phyloP scores from a whole-genome alignment of 306 rosid species.

The Quercus variabilis region DNA sequence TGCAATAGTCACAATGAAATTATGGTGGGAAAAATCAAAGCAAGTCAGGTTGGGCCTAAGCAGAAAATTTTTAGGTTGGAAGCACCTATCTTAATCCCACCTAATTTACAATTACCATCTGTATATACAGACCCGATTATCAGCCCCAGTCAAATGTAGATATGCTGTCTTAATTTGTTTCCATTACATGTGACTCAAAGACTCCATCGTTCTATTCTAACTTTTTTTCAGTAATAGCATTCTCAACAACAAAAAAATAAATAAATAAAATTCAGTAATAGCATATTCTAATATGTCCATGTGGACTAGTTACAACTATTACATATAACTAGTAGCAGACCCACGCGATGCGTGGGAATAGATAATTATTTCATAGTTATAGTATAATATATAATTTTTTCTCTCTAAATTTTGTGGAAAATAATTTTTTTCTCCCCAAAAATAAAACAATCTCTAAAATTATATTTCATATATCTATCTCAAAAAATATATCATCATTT shows the following conservation, averaged over 20 bases:
- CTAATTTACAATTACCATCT: background rate
- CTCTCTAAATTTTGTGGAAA: too few relatives aligned
- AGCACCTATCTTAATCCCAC: constrained; percentile 1
- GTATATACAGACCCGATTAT: background rate
- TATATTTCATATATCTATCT: too few relatives aligned
- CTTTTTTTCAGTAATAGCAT: background rate
- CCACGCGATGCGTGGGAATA: too few relatives aligned
- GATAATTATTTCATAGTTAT: too few relatives aligned
- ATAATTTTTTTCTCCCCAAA: too few relatives aligned
- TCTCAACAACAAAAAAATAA: too few relatives aligned
- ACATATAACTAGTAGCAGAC: too few relatives aligned
- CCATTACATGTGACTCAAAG: background rate
- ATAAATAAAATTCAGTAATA: background rate
- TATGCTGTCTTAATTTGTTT: background rate
- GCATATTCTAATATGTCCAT: background rate
- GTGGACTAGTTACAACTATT: background rate
- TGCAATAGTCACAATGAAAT: background rate
- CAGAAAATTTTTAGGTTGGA: background rate
- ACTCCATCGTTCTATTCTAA: background rate
- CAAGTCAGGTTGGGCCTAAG: background rate
- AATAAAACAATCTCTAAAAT: too few relatives aligned
- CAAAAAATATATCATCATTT: too few relatives aligned
- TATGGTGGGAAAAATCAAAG: background rate
- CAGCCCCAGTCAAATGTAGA: background rate
- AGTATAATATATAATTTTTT: too few relatives aligned